Evolutionary conservation across 345 rosid genomes (phyloP), one percentile per base, ranked within the genome.

Genomic region (Bruguiera parviflora): DNA sequence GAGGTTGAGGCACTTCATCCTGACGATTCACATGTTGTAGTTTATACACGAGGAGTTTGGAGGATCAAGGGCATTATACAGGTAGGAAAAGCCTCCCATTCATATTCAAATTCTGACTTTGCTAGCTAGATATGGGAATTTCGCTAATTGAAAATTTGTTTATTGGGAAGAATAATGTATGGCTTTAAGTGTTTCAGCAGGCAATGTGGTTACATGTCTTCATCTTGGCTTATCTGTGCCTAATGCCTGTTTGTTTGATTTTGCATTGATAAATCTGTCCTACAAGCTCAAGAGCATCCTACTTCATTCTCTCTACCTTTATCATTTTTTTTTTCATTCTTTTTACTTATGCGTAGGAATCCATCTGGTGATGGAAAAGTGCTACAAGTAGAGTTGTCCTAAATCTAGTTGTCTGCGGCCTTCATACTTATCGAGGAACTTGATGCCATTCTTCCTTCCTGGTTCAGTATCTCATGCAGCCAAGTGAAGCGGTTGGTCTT

Each of bases 1-100:
- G 99, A 95, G 82, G 99, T 95, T 59, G 79, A 85, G 86, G 96
- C 88, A 37, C 96, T 95, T 75, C 93, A 95, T 75, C 99, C 99
- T 0, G 99, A 95, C 75, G 99, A 95, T 79, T 79, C 96, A 8
- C 99, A 90, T 73, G 80, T 95, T 55, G 99, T 95, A 16, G 72
- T 95, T 31, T 80, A 85, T 53, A 82, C 82, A 2, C 96, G 80
- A 63, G 99, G 99, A 55, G 97, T 92, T 69, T 95, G 99, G 99
- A 88, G 98, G 81, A 92, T 95, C 53, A 95, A 95, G 82, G 99
- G 99, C 81, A 92, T 95, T 29, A 92, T 95, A 73, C 97, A 92
- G 99, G 99, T 95, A 83, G 3, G 16, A 22, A 18, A 13, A 37
- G 52, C 33, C 31, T 31, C 61, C 70, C 43, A 18, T 63, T 65